A percentile compares a stretch with the other conserved stretches of the same genome.
These are phyloP conservation scores for Sporothrix euskadiensis DNA, from an alignment of 2,329 filamentous ascomycete genomes.

Conservation along the genomic window DNA sequence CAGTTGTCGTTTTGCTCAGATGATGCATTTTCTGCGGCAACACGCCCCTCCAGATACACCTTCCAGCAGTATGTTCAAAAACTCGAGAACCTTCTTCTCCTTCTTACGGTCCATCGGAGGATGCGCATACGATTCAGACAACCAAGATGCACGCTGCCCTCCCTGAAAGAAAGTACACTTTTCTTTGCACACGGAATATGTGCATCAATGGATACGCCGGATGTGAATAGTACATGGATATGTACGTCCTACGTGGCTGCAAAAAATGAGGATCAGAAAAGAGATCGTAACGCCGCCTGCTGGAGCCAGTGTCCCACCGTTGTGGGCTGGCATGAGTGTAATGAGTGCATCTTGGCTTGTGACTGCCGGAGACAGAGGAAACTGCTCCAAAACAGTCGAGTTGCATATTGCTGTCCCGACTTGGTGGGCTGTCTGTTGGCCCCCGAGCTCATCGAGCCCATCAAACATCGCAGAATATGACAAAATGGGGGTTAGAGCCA, in stretches of 20 bases:
- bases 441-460: neutral
- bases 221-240: neutral
- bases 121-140: neutral
- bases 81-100: neutral
- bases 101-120: neutral
- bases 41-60: neutral
- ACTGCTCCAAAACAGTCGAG: conserved; percentile 9
- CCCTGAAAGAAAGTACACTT: neutral
- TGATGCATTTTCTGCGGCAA: neutral
- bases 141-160: neutral
- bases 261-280: neutral
- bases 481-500: neutral
- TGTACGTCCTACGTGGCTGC: conserved; percentile 1
- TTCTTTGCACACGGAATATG: neutral
- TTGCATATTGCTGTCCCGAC: conserved; percentile 2
- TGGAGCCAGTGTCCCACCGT: neutral
- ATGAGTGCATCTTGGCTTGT: neutral
- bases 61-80: neutral
- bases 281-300: conserved; percentile 2
- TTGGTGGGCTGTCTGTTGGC: neutral
- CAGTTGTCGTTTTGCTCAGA: neutral
- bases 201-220: neutral
- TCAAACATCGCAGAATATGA: neutral
- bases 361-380: neutral
- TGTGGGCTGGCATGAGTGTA: neutral